phyloP scores from a whole-genome alignment of 2,329 filamentous ascomycete genomes.

The Cylindrodendrum hubeiense region DNA sequence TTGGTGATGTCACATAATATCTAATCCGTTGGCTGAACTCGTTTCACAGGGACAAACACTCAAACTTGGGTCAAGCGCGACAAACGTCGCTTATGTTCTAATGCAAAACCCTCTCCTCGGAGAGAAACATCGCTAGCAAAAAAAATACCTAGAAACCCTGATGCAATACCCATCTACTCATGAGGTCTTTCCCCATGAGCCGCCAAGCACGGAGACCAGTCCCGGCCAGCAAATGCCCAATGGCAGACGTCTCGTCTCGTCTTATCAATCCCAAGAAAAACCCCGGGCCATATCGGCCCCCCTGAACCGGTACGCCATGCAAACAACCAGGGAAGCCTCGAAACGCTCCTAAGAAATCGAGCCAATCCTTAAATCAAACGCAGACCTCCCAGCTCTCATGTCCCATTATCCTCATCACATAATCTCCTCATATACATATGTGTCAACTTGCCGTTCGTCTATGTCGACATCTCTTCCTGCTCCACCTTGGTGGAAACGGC shows the following conservation, averaged over 20 bases:
- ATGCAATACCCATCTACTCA: constrained; percentile 18
- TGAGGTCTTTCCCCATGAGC: constrained; percentile 4
- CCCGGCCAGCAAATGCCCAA: constrained; percentile 10
- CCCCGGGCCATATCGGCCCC: background rate
- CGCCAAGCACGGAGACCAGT: constrained; percentile 15
- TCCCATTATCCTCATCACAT: constrained; percentile 24
- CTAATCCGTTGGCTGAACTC: too few species aligned
- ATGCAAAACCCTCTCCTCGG: constrained; percentile 8
- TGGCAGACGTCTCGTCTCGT: constrained; percentile 5
- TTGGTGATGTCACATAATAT: too few species aligned
- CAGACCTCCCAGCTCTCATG: constrained; percentile 16
- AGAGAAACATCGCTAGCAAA: constrained; percentile 13
- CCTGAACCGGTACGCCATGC: constrained; percentile 19
- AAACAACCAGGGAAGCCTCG: background rate
- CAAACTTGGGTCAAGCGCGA: background rate
- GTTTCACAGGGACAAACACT: background rate
- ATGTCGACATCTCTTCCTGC: constrained; percentile 51
- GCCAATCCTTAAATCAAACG: constrained; percentile 10
- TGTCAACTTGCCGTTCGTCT: constrained; percentile 13
- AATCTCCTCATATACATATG: background rate
- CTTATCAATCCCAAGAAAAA: background rate
- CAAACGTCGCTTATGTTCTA: background rate
- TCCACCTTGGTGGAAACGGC: constrained; percentile 69
- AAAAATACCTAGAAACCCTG: background rate
- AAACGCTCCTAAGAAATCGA: background rate